Evolutionary conservation across 2,329 filamentous ascomycete genomes (phyloP).

Genomic region (Neocatenulostroma microsporum): DNA sequence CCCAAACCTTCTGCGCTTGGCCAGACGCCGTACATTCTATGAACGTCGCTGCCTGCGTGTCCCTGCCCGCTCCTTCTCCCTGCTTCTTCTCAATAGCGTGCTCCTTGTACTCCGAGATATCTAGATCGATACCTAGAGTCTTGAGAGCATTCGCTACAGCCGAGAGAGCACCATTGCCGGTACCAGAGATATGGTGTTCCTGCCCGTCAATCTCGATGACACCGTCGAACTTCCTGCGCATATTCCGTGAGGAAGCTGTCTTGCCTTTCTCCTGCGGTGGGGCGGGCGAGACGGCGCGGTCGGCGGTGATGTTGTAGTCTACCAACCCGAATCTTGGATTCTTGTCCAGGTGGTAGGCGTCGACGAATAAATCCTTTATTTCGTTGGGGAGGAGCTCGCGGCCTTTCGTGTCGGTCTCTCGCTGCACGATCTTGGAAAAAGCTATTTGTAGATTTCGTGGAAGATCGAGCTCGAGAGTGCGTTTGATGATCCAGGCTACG

Average conservation of each 20-base stretch:
- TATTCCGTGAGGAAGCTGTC: constrained; percentile 61
- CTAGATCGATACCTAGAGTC: constrained; percentile 72
- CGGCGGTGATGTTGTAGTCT: constrained; percentile 84
- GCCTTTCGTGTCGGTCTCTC: constrained; percentile 67
- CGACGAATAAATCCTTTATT: constrained; percentile 80
- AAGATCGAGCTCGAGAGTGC: constrained; percentile 81
- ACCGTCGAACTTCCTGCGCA: constrained; percentile 76
- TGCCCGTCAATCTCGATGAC: constrained; percentile 73
- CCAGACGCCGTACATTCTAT: constrained; percentile 65
- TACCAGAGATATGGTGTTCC: constrained; percentile 70
- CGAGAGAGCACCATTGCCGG: constrained; percentile 85
- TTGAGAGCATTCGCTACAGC: constrained; percentile 75
- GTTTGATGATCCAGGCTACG: constrained; percentile 86
- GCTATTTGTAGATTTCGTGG: constrained; percentile 87
- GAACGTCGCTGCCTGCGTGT: constrained; percentile 90
- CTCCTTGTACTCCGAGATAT: constrained; percentile 93
- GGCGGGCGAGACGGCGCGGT: constrained; percentile 68
- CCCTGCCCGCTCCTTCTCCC: constrained; percentile 45
- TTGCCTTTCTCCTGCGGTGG: constrained; percentile 54
- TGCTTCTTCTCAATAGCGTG: constrained; percentile 58
- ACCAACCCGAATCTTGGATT: constrained; percentile 80
- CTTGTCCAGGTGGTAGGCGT: constrained; percentile 73
- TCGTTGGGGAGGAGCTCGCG: constrained; percentile 78
- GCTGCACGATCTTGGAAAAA: constrained; percentile 82
- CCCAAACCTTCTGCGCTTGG: constrained; percentile 69